Conservation (phyloP, 2,329 filamentous ascomycete genomes). For the Fusarium virguliforme region DNA sequence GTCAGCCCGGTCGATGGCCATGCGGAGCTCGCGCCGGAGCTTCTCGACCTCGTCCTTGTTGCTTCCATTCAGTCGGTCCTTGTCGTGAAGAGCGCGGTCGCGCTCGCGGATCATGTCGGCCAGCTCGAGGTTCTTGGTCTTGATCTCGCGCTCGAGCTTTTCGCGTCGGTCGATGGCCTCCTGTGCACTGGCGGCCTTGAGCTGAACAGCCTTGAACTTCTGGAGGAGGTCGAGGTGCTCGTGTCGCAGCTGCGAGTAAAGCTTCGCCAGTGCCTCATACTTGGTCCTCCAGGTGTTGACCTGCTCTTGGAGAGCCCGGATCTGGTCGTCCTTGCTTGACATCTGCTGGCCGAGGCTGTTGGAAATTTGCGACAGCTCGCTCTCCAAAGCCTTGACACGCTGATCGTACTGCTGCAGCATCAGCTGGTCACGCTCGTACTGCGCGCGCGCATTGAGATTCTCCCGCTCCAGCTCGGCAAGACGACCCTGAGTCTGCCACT, state of each 20-base stretch:
- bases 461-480: constrained; percentile 95
- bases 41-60: constrained; percentile 97
- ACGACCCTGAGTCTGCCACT: constrained; percentile 95
- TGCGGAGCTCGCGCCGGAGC: constrained; percentile 90
- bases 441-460: constrained; percentile 92
- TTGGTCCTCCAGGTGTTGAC: constrained; percentile 98
- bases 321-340: constrained; percentile 93
- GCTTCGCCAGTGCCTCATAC: constrained; percentile 95
- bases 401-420: constrained; percentile 98
- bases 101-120: constrained; percentile 99
- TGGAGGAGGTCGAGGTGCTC: constrained; percentile 96
- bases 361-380: constrained; percentile 86
- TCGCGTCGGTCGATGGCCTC: constrained; percentile 96
- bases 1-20: constrained; percentile 92
- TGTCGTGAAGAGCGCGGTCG: constrained; percentile 93
- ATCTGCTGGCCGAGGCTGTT: constrained; percentile 89
- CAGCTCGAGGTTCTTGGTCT: constrained; percentile 99
- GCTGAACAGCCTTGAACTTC: constrained; percentile 95
- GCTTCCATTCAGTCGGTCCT: constrained; percentile 86
- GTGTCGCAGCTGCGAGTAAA: constrained; percentile 95
- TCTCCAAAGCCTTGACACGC: constrained; percentile 92
- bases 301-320: constrained; percentile 92
- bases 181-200: constrained; percentile 96
- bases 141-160: constrained; percentile 96
- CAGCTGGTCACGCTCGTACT: constrained; percentile 97